Evolutionary conservation across 495 filamentous ascomycete genomes (phyloP).

Genomic region (Barbatosphaeria neglecta): DNA sequence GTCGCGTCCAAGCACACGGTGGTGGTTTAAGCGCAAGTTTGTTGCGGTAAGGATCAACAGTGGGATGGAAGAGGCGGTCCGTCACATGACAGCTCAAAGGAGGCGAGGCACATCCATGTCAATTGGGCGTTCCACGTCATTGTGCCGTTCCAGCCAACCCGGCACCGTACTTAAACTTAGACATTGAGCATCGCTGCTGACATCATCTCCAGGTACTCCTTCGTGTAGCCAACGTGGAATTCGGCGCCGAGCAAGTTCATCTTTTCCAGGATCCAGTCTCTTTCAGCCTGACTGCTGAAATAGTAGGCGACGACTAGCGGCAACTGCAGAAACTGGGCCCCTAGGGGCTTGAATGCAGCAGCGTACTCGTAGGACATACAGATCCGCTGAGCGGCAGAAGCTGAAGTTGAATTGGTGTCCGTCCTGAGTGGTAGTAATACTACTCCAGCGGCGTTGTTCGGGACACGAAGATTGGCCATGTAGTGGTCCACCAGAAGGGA

Average conservation of each 20-base stretch:
- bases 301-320: not conserved
- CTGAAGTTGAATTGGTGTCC: not conserved
- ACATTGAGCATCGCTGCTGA: not conserved
- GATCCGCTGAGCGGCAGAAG: not conserved
- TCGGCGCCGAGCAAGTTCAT: not conserved
- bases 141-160: too few relatives aligned
- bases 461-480: not conserved
- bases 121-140: too few relatives aligned
- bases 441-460: not conserved
- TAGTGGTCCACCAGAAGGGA: not conserved
- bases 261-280: not conserved
- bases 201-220: not conserved
- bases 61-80: too few relatives aligned
- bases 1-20: too few relatives aligned
- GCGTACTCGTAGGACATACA: not conserved
- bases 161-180: too few relatives aligned
- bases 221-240: not conserved
- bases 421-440: too few relatives aligned
- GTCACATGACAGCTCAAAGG: too few relatives aligned
- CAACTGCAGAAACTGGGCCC: not conserved
- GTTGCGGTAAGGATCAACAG: too few relatives aligned
- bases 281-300: not conserved
- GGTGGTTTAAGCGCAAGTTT: too few relatives aligned
- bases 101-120: too few relatives aligned
- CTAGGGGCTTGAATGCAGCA: not conserved